A percentile compares a stretch with the other conserved stretches of the same genome.
Evolutionary conservation across 2,329 filamentous ascomycete species (phyloP).

Genomic region (Ampelomyces quisqualis): DNA sequence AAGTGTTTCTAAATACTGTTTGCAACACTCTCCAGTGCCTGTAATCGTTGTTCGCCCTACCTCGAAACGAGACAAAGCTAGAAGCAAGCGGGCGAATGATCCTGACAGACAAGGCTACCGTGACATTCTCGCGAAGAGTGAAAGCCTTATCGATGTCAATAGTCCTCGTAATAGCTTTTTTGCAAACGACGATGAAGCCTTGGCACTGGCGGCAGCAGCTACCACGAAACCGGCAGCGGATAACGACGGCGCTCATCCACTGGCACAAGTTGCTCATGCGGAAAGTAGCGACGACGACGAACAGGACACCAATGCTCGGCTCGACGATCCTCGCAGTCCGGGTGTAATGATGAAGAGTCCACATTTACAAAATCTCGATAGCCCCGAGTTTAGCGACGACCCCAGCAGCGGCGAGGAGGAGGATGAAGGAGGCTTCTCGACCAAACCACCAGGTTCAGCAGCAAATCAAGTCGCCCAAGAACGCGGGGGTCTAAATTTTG

Average conservation of each 20-base stretch:
- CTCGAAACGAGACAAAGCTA: slow-evolving; percentile 86
- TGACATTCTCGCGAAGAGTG: slow-evolving; percentile 70
- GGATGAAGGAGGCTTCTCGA: slow-evolving; percentile 27
- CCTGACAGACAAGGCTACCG: slow-evolving; percentile 74
- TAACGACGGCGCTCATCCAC: slow-evolving; percentile 26
- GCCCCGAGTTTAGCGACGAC: slow-evolving; percentile 40
- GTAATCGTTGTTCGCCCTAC: slow-evolving; percentile 89
- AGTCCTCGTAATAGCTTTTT: slow-evolving; percentile 50
- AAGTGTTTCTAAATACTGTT: slow-evolving; percentile 90
- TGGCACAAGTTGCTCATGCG: slow-evolving; percentile 33
- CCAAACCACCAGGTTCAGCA: slow-evolving; percentile 3
- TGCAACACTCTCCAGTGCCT: slow-evolving; percentile 89
- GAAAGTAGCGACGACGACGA: slow-evolving; percentile 22
- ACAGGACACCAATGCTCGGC: slow-evolving; percentile 5
- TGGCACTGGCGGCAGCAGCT: slow-evolving; percentile 53
- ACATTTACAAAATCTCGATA: slow-evolving; percentile 43
- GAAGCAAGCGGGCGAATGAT: slow-evolving; percentile 78
- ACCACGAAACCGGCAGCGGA: slow-evolving; percentile 43
- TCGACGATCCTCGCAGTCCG: slow-evolving; percentile 34
- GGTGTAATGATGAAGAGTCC: slow-evolving; percentile 46
- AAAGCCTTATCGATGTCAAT: slow-evolving; percentile 55
- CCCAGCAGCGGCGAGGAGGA: slow-evolving; percentile 40
- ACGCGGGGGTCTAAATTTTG: slow-evolving; percentile 1
- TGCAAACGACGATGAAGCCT: slow-evolving; percentile 47
- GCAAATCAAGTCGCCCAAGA: slow-evolving; percentile 7